phyloP scores from a whole-genome alignment of 305 asterid species.

The Andrographis paniculata region DNA sequence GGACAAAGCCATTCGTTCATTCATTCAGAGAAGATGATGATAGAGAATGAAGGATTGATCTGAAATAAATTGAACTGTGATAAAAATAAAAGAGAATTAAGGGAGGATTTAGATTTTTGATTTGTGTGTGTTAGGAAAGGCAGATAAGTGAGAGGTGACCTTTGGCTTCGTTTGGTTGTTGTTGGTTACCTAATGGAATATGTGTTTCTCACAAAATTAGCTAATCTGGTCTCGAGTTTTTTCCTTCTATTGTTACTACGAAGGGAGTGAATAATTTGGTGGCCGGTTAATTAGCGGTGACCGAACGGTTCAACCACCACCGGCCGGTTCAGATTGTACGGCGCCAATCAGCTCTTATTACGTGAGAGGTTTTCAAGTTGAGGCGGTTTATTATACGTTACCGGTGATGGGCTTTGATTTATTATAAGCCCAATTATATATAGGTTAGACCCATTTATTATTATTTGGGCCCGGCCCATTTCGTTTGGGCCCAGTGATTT shows the following conservation, averaged over 20 bases:
- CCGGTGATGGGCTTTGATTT: too few species aligned
- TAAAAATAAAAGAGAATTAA: constrained; percentile 8
- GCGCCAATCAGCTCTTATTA: background rate
- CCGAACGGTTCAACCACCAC: background rate
- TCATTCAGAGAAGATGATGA: background rate
- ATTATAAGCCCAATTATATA: too few species aligned
- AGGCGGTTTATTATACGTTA: too few species aligned
- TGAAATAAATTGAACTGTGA: background rate
- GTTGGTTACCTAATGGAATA: constrained; percentile 66
- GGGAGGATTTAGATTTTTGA: constrained; percentile 1
- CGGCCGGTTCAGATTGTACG: background rate
- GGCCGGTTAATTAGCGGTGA: background rate
- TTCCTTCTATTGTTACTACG: too few species aligned
- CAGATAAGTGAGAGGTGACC: constrained; percentile 49
- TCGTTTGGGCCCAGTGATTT: background rate
- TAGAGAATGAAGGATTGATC: background rate
- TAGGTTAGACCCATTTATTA: too few species aligned
- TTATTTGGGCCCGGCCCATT: background rate
- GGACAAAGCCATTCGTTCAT: constrained; percentile 34
- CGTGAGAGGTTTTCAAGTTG: too few species aligned
- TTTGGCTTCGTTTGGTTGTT: constrained; percentile 28
- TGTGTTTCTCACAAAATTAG: constrained; percentile 15
- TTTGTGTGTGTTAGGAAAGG: constrained; percentile 40
- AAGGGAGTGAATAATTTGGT: too few species aligned
- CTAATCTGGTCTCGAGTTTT: too few species aligned